Evolutionary conservation across 164 flowering plant genomes (phyloP).

Genomic region (Tetrastigma voinierianum): DNA sequence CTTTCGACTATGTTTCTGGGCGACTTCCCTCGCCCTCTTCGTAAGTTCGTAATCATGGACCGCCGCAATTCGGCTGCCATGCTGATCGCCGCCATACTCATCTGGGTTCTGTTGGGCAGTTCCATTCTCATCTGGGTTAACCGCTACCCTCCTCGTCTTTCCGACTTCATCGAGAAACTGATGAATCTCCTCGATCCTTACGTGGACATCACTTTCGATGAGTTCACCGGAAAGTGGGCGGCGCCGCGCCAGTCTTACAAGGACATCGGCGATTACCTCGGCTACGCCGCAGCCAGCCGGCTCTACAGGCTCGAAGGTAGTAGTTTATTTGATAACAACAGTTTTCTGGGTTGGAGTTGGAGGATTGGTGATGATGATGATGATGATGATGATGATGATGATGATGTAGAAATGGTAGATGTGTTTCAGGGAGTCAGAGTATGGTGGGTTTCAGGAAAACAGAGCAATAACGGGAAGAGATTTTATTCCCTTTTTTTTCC

Average conservation of each 20-base stretch:
- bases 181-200: slow-evolving; percentile 18
- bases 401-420: slow-evolving; percentile 26
- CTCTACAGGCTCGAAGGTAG: slow-evolving; percentile 32
- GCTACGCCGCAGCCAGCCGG: slow-evolving; percentile 11
- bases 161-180: not conserved
- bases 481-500: slow-evolving; percentile 33
- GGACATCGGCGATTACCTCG: slow-evolving; percentile 25
- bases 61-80: too few species aligned
- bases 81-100: too few species aligned
- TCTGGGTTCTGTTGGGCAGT: too few species aligned
- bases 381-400: slow-evolving; percentile 19
- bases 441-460: slow-evolving; percentile 23
- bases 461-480: slow-evolving; percentile 5
- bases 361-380: slow-evolving; percentile 25
- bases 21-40: too few species aligned
- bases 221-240: slow-evolving; percentile 10
- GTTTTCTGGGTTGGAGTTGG: slow-evolving; percentile 15
- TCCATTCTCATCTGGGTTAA: slow-evolving; percentile 18
- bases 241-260: slow-evolving; percentile 20
- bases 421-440: slow-evolving; percentile 21
- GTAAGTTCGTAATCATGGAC: too few species aligned
- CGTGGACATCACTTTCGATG: slow-evolving; percentile 24
- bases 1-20: too few species aligned
- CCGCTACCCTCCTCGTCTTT: slow-evolving; percentile 8
- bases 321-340: slow-evolving; percentile 11